Conservation (phyloP, 2,329 filamentous ascomycete species). For the Aureobasidium leucospermi region DNA sequence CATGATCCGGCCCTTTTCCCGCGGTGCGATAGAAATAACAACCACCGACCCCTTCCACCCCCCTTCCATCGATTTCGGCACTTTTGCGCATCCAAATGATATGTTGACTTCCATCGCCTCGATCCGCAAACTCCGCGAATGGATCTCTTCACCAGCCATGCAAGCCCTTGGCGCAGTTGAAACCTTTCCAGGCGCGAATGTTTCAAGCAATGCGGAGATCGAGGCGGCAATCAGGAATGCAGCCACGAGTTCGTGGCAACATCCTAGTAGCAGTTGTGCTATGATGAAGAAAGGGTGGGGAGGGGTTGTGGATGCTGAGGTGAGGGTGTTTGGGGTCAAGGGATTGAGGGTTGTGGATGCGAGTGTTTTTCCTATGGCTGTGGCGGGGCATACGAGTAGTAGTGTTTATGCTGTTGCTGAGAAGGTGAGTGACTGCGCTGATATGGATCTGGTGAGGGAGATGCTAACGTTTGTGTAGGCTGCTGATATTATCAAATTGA, state of each 20-base stretch:
- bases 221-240: slow-evolving; percentile 1
- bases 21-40: slow-evolving; percentile 28
- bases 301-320: slow-evolving; percentile 39
- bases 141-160: slow-evolving; percentile 27
- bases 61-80: slow-evolving; percentile 35
- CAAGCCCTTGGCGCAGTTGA: slow-evolving; percentile 27
- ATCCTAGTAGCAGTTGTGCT: slow-evolving; percentile 29
- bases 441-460: too few species aligned
- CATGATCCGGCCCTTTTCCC: slow-evolving; percentile 29
- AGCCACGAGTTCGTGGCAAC: slow-evolving; percentile 4
- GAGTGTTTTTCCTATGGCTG: slow-evolving; percentile 35
- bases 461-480: slow-evolving; percentile 8
- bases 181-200: slow-evolving; percentile 20
- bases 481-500: slow-evolving; percentile 18
- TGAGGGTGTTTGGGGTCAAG: slow-evolving; percentile 34
- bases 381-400: slow-evolving; percentile 19
- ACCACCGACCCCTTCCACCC: slow-evolving; percentile 24
- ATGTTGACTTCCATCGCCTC: slow-evolving; percentile 27
- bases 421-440: background rate
- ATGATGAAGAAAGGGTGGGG: slow-evolving; percentile 41
- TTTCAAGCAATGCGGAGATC: slow-evolving; percentile 19
- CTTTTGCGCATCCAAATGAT: slow-evolving; percentile 33
- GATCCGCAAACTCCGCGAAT: slow-evolving; percentile 28
- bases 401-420: slow-evolving; percentile 19
- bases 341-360: slow-evolving; percentile 39